phyloP scores from a whole-genome alignment of 768 basidiomycete genomes.

The Lactarius pseudohatsudake region DNA sequence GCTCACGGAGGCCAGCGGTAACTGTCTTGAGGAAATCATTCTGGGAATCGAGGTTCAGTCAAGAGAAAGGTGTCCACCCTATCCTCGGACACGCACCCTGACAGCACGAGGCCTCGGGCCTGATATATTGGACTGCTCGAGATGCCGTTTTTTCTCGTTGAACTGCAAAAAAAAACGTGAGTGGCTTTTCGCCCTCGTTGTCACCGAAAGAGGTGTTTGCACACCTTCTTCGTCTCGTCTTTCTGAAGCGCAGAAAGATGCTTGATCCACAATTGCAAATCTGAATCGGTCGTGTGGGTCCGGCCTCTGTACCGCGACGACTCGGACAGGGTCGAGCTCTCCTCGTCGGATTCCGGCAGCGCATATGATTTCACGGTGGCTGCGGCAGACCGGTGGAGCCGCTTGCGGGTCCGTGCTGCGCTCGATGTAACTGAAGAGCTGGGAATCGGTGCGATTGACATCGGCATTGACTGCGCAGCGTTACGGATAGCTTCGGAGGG shows the following conservation, averaged over 20 bases:
- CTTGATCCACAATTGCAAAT: conserved; percentile 66
- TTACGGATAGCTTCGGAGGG: conserved; percentile 28
- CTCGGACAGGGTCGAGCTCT: conserved; percentile 43
- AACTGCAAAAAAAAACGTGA: conserved; percentile 42
- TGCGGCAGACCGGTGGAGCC: conserved; percentile 60
- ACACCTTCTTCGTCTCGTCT: conserved; percentile 70
- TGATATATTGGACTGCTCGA: conserved; percentile 45
- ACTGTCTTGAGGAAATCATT: conserved; percentile 70
- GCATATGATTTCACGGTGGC: conserved; percentile 57
- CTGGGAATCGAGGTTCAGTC: conserved; percentile 37
- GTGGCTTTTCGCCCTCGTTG: neutral
- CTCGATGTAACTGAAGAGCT: conserved; percentile 34
- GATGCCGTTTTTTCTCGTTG: conserved; percentile 58
- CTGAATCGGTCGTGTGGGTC: conserved; percentile 43
- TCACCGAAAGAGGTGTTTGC: conserved; percentile 24
- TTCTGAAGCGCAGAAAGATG: conserved; percentile 59
- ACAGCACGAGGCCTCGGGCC: conserved; percentile 52
- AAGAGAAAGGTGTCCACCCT: conserved; percentile 4
- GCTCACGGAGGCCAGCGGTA: conserved; percentile 51
- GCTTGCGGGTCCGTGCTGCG: conserved; percentile 38
- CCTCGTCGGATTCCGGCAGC: conserved; percentile 71
- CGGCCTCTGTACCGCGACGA: conserved; percentile 37
- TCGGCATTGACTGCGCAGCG: conserved; percentile 11
- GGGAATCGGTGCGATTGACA: conserved; percentile 29
- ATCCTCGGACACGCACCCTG: conserved; percentile 48